Base-by-base conservation (phyloP, 768 basidiomycete species). In the Amanita phalloides region DNA sequence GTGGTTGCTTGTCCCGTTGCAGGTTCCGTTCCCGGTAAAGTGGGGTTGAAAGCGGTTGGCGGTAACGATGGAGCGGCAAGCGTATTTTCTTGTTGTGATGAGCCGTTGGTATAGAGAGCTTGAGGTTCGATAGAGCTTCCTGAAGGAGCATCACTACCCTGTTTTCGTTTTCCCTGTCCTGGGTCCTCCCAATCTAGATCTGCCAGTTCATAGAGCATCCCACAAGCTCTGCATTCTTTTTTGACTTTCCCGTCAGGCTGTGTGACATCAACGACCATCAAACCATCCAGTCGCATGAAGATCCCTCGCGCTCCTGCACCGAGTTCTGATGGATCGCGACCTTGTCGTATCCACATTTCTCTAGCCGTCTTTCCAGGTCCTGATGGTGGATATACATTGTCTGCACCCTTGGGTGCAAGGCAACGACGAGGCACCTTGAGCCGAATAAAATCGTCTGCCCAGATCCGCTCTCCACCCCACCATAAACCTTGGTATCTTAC, bases 391-490 rank as follows among this genome's bases (percentile, higher is more conserved):
- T 72, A 64, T 38, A 90, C 81, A 53, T 77, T 63, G 42, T 75
- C 71, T 1, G 75, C 73, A 20, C 88, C 87, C 35, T 70, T 58
- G 5, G 86, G 86, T 10, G 85, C 85, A 51, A 90, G 71, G 55
- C 79, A 78, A 32, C 72, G 68, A 36, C 87, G 76, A 1, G 81
- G 75, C 23, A 85, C 65, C 59, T 88, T 88, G 45, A 95, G 71
- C 21, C 91, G 78, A 35, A 93, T 77, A 51, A 93, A 76, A 55
- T 95, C 91, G 53, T 86, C 87, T 4, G 76, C 70, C 90, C 91
- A 95, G 49, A 93, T 87, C 28, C 88, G 76, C 60, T 93, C 91
- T 1, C 83, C 79, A 6, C 92, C 92, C 84, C 86, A 88, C 90
- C 90, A 95, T 6, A 93, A 61, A 1, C 88, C 88, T 60, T 90